Evolutionary conservation across 2,329 filamentous ascomycete species (phyloP), one percentile per base, ranked within the genome.

Genomic region (Plectosphaerella cucumerina): DNA sequence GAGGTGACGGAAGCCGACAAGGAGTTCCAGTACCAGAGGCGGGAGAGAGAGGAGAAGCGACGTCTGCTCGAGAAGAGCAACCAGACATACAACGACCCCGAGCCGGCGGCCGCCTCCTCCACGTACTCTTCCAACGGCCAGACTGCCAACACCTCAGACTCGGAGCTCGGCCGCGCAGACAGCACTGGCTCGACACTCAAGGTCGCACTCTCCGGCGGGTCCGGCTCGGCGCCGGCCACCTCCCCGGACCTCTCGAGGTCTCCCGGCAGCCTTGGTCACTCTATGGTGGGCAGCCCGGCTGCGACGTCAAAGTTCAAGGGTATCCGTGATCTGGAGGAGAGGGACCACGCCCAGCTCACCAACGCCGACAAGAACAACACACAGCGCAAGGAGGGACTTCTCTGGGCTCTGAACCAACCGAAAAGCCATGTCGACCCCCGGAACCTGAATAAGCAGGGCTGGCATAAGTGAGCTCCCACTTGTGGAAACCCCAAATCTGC

Each of bases 1-100:
- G 93, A 97, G 67, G 94, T 99, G n/a, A 84, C 85, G 55, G 87
- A 94, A 60, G 91, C 91, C 21, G 92, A 97, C 66, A 97, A 97
- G 68, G 93, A 97, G 63, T 99, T 94, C 64, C 91, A 97, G 63
- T 90, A 97, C 53, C 90, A 96, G 64, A 81, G 92, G 48, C 90
- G 90, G n/a, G 94, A 97, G 65, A 82, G 94, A 39, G 94, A 99
- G 66, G 94, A 97, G 69, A 97, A 97, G 72, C 81, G 95, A 51
- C 81, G 94, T 49, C 81, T 88, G 17, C 73, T 99, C 12, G 94
- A 99, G 69, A 97, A 94, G 73, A 93, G 86, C 66, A 92, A 87
- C 55, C 84, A 85, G 50, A 74, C 80, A 9, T 89, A 88, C 63
- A 76, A 82, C 44, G 89, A 92, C 59, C 83, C 86, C 10, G 87